These are phyloP conservation scores for Nakazawaea molendinolei DNA, from an alignment of 805 yeast genomes.

Conservation along the genomic window DNA sequence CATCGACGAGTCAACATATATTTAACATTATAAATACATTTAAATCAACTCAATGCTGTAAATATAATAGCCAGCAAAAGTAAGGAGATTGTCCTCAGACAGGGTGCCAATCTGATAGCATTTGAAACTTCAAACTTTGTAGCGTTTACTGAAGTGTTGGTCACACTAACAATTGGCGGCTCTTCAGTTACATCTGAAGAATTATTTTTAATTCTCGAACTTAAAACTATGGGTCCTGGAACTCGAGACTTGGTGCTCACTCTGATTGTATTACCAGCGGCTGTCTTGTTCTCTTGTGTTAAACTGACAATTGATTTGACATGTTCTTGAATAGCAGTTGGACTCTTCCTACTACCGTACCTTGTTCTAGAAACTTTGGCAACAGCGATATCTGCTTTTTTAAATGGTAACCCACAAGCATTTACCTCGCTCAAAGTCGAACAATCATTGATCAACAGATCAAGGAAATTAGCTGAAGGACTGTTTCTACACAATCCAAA, in stretches of 20 bases:
- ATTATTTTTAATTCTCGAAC: constrained; percentile 8
- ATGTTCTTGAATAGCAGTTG: neutral
- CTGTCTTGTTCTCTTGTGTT: neutral
- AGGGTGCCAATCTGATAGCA: too few relatives aligned
- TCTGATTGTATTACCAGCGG: neutral
- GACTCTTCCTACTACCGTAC: constrained; percentile 1
- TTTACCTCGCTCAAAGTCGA: constrained; percentile 39
- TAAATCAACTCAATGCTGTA: too few relatives aligned
- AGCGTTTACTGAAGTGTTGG: too few relatives aligned
- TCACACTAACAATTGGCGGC: neutral
- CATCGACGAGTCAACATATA: too few relatives aligned
- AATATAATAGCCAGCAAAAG: too few relatives aligned
- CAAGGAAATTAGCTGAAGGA: constrained; percentile 39
- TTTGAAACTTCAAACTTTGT: too few relatives aligned
- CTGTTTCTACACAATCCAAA: constrained; percentile 41
- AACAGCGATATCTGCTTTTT: constrained; percentile 30
- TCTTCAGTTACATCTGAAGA: constrained; percentile 1
- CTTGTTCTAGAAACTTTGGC: constrained; percentile 22
- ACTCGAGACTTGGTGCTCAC: neutral
- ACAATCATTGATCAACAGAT: constrained; percentile 40
- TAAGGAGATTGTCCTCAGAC: too few relatives aligned
- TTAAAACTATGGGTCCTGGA: constrained; percentile 9
- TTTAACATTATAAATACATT: too few relatives aligned
- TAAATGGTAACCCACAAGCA: constrained; percentile 44
- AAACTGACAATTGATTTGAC: constrained; percentile 9